Base-by-base conservation (phyloP, 2,329 filamentous ascomycete genomes). In the Drechslera avenae region DNA sequence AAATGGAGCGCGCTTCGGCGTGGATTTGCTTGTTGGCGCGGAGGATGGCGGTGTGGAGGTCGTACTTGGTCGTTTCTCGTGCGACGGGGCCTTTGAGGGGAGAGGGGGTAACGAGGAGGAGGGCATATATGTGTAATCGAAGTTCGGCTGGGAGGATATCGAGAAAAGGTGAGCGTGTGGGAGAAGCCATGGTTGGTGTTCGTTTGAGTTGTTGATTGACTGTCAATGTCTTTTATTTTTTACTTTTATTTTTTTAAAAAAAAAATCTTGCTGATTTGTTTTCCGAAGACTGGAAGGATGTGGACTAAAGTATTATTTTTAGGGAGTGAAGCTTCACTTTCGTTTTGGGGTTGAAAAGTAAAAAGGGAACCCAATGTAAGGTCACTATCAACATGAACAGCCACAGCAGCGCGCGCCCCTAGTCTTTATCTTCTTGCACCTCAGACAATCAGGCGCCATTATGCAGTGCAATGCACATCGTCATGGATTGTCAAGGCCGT, bases 1-100 rank as follows among this genome's bases (percentile, higher is more conserved):
- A 74, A 18, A 75, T 64, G 19, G 63, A 63, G 19, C 69, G 67
- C 1, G 76, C 74, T 64, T 78, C 76, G 23, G 69, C 65, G 62
- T 77, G 64, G 50, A 78, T 68, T 26, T 72, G 69, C 40, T 68
- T 72, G 58, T 68, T 76, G 17, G 62, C 63, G 13, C 71, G 63
- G 2, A 78, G 66, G 37, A 78, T 68, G 28, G 58, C 57, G 5
- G 75, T 70, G 23, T 70, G 64, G 3, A 69, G 58, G n/a, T 60
- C 55, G 55, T 72, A 73, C 47, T 58, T 57, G 35, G 62, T 51
- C 19, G 39, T 50, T n/a, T 52, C 52, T 4, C 64, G 58, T 3
- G 61, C 59, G 5, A 50, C 36, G 14, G 41, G 37, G 30, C 68
- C 67, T 46, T 60, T 57, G 18, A 73, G 35, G 3, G 66, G 59